Conservation (phyloP, 192 early-diverging fungal genomes). For the Entomortierella chlamydospora region DNA sequence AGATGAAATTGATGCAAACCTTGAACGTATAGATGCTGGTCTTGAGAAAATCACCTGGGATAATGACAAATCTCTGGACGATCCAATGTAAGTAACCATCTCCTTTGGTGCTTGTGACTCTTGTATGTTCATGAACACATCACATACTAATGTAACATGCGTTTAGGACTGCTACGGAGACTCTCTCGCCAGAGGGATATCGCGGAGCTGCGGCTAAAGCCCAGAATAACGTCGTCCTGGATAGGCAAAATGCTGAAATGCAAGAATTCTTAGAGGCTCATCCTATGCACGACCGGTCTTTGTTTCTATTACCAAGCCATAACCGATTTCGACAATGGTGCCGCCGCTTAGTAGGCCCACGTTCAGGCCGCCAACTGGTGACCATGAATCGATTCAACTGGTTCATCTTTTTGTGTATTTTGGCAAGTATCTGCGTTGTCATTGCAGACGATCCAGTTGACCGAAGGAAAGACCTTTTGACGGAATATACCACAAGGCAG, state of each 20-base stretch:
- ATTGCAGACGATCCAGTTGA: slow-evolving; percentile 59
- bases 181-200: slow-evolving; percentile 16
- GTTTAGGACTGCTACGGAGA: neutral
- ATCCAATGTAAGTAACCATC: slow-evolving; percentile 10
- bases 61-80: slow-evolving; percentile 6
- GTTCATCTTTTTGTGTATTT: slow-evolving; percentile 58
- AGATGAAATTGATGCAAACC: slow-evolving; percentile 45
- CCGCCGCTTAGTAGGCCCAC: slow-evolving; percentile 61
- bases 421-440: slow-evolving; percentile 61
- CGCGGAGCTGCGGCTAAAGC: neutral
- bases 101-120: too few relatives aligned
- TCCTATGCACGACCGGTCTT: slow-evolving; percentile 59
- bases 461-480: slow-evolving; percentile 55
- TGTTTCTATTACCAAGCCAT: slow-evolving; percentile 63
- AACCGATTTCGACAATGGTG: slow-evolving; percentile 64
- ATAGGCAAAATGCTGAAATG: slow-evolving; percentile 10
- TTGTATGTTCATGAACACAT: too few relatives aligned
- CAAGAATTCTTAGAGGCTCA: slow-evolving; percentile 47
- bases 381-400: slow-evolving; percentile 61
- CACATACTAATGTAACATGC: neutral
- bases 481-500: slow-evolving; percentile 6
- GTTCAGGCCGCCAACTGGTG: slow-evolving; percentile 60
- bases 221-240: slow-evolving; percentile 3
- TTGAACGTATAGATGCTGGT: slow-evolving; percentile 36
- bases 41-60: slow-evolving; percentile 53